Conservation (phyloP, 352 stramenopile species). For the Pythium brassicae region DNA sequence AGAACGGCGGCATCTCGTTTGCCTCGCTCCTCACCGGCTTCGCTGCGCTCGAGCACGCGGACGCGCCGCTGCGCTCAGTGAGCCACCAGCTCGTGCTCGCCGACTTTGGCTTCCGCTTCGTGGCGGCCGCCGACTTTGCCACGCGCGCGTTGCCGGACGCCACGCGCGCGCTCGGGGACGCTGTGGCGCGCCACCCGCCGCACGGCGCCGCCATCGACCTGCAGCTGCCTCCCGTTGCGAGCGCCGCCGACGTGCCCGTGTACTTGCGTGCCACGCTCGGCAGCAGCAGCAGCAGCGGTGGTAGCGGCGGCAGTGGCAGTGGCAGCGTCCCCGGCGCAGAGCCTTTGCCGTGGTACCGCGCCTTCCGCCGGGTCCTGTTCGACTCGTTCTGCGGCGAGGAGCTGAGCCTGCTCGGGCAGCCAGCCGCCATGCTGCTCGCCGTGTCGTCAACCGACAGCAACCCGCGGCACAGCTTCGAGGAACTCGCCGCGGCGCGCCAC, state of each 20-base stretch:
- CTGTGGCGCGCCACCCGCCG: conserved; percentile 50
- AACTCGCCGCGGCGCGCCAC: conserved; percentile 41
- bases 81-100: conserved; percentile 55
- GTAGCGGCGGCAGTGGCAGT: conserved; percentile 7
- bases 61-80: conserved; percentile 75
- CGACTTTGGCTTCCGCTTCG: conserved; percentile 78
- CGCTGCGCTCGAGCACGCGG: conserved; percentile 44
- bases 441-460: conserved; percentile 82
- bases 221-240: conserved; percentile 51
- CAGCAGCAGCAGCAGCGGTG: no score
- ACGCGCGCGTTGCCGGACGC: conserved; percentile 40
- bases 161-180: conserved; percentile 58
- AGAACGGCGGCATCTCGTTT: conserved; percentile 71
- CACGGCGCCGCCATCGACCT: conserved; percentile 34
- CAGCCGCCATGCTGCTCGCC: conserved; percentile 68
- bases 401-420: conserved; percentile 70
- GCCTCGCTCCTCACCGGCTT: conserved; percentile 77
- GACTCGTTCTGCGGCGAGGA: conserved; percentile 84
- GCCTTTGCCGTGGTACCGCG: conserved; percentile 69
- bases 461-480: conserved; percentile 68
- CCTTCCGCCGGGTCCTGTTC: conserved; percentile 75
- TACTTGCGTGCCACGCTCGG: conserved; percentile 51
- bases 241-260: conserved; percentile 55
- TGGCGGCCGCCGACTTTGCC: conserved; percentile 48
- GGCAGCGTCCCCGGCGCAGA: conserved; percentile 4